These are phyloP conservation scores for Phialophora verrucosa DNA, from an alignment of 2,329 filamentous ascomycete genomes.

Conservation along the genomic window DNA sequence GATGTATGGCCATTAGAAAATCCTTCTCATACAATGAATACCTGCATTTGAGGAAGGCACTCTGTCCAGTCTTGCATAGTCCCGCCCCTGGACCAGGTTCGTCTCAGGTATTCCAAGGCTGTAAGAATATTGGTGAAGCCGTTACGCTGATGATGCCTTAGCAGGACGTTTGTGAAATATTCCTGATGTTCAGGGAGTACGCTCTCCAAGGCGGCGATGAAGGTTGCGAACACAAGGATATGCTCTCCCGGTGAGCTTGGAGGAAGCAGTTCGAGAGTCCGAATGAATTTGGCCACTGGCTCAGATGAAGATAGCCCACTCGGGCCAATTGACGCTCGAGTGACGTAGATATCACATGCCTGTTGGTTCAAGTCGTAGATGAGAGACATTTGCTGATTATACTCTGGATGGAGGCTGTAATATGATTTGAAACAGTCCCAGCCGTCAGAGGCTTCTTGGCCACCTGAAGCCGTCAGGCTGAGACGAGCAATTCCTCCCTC, in stretches of 20 bases:
- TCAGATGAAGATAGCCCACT: not conserved
- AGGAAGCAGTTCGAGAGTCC: not conserved
- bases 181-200: not conserved
- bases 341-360: constrained; percentile 3
- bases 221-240: constrained; percentile 4
- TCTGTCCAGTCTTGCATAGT: not conserved
- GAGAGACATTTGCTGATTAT: not conserved
- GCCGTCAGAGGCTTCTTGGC: not conserved
- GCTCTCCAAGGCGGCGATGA: not conserved
- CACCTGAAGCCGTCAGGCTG: not conserved
- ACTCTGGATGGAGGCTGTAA: not conserved
- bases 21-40: not conserved
- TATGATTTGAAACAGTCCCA: constrained; percentile 7
- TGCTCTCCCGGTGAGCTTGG: not conserved
- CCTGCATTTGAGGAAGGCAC: not conserved
- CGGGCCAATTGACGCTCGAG: not conserved
- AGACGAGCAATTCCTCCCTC: not conserved
- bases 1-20: not conserved
- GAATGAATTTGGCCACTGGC: not conserved
- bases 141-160: constrained; percentile 16
- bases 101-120: not conserved
- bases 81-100: not conserved
- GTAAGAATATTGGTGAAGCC: not conserved
- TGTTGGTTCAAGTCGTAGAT: constrained; percentile 1
- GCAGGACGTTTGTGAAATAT: constrained; percentile 15